Base-by-base conservation (phyloP, 2,329 filamentous ascomycete species). In the Hymenoscyphus repandus region DNA sequence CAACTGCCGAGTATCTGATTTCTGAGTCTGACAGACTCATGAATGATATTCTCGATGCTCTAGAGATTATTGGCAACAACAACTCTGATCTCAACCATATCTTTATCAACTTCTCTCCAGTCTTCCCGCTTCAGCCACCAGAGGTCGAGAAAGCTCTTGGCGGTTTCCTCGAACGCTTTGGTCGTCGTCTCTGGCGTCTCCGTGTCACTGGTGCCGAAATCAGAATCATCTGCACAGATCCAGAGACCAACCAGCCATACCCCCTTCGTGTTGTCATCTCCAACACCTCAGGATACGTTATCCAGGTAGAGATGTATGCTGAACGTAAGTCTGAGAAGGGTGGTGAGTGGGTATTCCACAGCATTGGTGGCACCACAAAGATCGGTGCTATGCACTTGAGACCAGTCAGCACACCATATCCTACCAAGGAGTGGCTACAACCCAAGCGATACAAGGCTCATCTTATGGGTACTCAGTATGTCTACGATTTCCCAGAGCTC, bases 371-470 rank as follows among this genome's bases (percentile, higher is more conserved):
- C 56, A 95, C 89, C 48, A 93, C 86, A 68, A 96, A 95, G 80
- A 88, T 96, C 65, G 93, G 93, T 45, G 84, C 90, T 45, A 93
- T 97, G 85, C 93, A 99, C 68, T 74, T 99, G 70, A 82, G 95
- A 66, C 83, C 91, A 5, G 91, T 97, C 58, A 88, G 84, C 40
- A 91, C 90, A 3, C 90, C 93, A 18, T 99, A 99, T 72, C 86
- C 92, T 34, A 96, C 92, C 66, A 99, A 99, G 83, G 95, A 96
- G 72, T 95, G 91, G 78, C 80, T 99, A 54, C 93, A 99, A 74
- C 93, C 93, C 56, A 97, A 97, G 84, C 85, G 93, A 63, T 97
- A 99, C 84, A 96, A 96, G 85, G 93, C 93, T 61, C 93, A 99
- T 69, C 77, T 97, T 56, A 96, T 99, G 91, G 93, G 93, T 58